phyloP scores from a whole-genome alignment of 306 rosid genomes.

The Fragaria nilgerrensis region DNA sequence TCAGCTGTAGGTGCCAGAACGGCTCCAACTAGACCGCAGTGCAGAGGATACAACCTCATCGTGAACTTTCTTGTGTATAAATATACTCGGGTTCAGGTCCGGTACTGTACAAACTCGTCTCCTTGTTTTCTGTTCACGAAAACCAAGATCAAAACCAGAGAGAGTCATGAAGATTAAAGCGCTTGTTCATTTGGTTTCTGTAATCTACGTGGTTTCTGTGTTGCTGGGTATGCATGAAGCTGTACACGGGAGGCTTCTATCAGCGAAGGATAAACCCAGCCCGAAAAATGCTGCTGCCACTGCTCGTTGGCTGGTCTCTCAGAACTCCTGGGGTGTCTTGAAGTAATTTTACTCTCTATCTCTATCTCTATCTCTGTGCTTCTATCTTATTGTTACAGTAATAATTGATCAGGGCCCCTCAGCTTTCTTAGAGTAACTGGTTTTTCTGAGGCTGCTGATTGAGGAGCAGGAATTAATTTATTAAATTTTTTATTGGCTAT shows the following conservation, averaged over 20 bases:
- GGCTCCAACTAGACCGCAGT: not conserved
- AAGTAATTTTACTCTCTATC: constrained; percentile 36
- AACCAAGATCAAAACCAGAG: not conserved
- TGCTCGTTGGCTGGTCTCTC: constrained; percentile 83
- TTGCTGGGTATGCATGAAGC: constrained; percentile 20
- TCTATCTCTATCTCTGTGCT: constrained; percentile 8
- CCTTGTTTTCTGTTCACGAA: not conserved
- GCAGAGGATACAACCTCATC: constrained; percentile 11
- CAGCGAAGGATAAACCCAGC: constrained; percentile 49
- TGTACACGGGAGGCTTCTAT: constrained; percentile 40
- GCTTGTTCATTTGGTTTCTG: not conserved
- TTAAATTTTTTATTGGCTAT: not conserved
- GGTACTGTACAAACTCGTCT: not conserved
- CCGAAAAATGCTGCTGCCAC: constrained; percentile 60
- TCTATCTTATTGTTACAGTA: not conserved
- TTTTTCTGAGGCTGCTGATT: not conserved
- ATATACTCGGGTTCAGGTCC: not conserved
- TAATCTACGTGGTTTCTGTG: constrained; percentile 18
- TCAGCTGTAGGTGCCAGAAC: not conserved
- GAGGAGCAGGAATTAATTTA: not conserved
- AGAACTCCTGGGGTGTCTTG: constrained; percentile 75
- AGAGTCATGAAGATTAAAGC: constrained; percentile 13
- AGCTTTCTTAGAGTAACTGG: not conserved
- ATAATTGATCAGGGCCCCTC: not conserved
- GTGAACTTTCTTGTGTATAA: not conserved